A percentile compares a stretch with the other conserved stretches of the same genome.
Evolutionary conservation across 208 protist genomes (phyloP).

Genomic region (Blastocrithidia nonstop): DNA sequence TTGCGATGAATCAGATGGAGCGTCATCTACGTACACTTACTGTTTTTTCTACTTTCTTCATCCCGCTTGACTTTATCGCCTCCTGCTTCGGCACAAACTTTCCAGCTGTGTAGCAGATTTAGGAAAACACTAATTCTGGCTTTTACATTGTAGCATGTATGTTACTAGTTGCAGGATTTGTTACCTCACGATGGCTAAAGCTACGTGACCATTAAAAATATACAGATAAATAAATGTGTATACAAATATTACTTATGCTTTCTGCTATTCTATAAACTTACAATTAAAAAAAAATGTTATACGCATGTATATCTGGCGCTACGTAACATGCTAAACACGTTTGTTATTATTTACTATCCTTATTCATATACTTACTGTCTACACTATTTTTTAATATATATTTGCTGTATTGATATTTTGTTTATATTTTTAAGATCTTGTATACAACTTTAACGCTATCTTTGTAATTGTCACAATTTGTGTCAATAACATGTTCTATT

Average conservation of each 20-base stretch:
- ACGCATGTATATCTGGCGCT: too few species aligned
- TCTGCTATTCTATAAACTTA: neutral
- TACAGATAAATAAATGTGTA: neutral
- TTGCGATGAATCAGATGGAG: slow-evolving; percentile 33
- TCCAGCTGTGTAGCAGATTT: slow-evolving; percentile 1
- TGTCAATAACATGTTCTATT: too few species aligned
- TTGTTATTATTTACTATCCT: too few species aligned
- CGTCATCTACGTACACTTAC: slow-evolving; percentile 37
- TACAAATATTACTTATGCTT: neutral
- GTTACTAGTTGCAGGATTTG: slow-evolving; percentile 6
- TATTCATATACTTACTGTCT: too few species aligned
- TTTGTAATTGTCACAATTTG: too few species aligned
- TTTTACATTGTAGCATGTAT: slow-evolving; percentile 8
- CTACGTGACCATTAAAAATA: slow-evolving; percentile 1
- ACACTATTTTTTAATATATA: too few species aligned
- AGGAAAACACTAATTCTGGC: slow-evolving; percentile 1
- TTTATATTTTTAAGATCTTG: too few species aligned
- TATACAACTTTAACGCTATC: too few species aligned
- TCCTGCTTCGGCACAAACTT: slow-evolving; percentile 30
- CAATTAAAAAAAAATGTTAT: neutral
- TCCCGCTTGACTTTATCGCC: slow-evolving; percentile 37
- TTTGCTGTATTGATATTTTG: too few species aligned
- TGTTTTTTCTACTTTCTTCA: slow-evolving; percentile 48
- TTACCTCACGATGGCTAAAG: slow-evolving; percentile 13
- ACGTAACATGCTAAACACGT: too few species aligned